phyloP scores from a whole-genome alignment of 2,329 filamentous ascomycete species.

The Bipolaris zeicola region DNA sequence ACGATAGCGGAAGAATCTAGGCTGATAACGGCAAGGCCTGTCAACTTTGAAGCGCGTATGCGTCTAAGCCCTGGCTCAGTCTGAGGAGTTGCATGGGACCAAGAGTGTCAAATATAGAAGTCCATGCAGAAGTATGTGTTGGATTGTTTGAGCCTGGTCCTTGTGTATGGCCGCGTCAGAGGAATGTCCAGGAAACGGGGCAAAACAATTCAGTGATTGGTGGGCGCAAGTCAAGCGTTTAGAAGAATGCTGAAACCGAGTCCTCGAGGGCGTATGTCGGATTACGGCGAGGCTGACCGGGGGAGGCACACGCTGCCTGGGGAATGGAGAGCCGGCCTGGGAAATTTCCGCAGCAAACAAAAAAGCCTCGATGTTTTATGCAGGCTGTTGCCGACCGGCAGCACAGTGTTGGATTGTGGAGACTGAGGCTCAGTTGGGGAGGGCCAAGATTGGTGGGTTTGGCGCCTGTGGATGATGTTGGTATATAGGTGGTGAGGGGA shows the following conservation, averaged over 20 bases:
- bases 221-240: slow-evolving; percentile 23
- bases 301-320: slow-evolving; percentile 23
- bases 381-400: slow-evolving; percentile 22
- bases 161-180: slow-evolving; percentile 30
- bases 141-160: slow-evolving; percentile 31
- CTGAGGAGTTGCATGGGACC: slow-evolving; percentile 23
- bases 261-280: slow-evolving; percentile 25
- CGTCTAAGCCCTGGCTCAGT: slow-evolving; percentile 30
- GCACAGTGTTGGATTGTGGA: slow-evolving; percentile 13
- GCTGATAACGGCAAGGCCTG: slow-evolving; percentile 36
- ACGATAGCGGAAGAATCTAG: slow-evolving; percentile 31
- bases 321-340: slow-evolving; percentile 22
- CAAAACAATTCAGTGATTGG: slow-evolving; percentile 29
- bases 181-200: slow-evolving; percentile 21
- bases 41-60: slow-evolving; percentile 33
- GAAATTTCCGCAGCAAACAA: slow-evolving; percentile 23
- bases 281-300: slow-evolving; percentile 40
- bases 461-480: slow-evolving; percentile 35
- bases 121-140: slow-evolving; percentile 31
- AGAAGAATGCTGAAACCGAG: slow-evolving; percentile 38
- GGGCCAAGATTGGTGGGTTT: slow-evolving; percentile 41
- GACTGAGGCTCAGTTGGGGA: slow-evolving; percentile 21
- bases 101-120: slow-evolving; percentile 40
- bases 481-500: slow-evolving; percentile 27
- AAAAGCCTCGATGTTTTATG: slow-evolving; percentile 29